Conservation (phyloP, 495 filamentous ascomycete genomes). For the Podospora tetraspora region DNA sequence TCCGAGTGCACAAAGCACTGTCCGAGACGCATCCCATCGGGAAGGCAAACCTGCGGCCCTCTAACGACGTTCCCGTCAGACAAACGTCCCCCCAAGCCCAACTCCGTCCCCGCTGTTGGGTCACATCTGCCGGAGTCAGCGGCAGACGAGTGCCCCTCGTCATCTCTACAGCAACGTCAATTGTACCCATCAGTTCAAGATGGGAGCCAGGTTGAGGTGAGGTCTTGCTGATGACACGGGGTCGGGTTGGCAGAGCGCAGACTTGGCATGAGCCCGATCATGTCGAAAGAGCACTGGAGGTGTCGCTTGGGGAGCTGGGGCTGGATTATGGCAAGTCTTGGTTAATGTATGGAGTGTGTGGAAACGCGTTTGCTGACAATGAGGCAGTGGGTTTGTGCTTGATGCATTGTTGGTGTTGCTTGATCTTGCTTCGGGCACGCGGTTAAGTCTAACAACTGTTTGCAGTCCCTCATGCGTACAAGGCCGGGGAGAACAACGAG, state of each 20-base stretch:
- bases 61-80: no score
- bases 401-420: slow-evolving; percentile 28
- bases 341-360: no score
- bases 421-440: not conserved
- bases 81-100: no score
- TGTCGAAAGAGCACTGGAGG: slow-evolving; percentile 27
- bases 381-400: slow-evolving; percentile 32
- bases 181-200: slow-evolving; percentile 23
- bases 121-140: no score
- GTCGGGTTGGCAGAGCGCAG: slow-evolving; percentile 18
- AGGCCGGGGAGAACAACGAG: slow-evolving; percentile 24
- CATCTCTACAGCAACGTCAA: no score
- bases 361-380: slow-evolving; percentile 1
- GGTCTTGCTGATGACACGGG: no score
- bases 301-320: slow-evolving; percentile 22
- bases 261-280: slow-evolving; percentile 30
- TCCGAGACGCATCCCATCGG: no score
- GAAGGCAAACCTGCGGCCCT: no score
- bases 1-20: no score
- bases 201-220: no score
- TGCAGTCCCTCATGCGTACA: slow-evolving; percentile 35
- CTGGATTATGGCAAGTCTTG: slow-evolving; percentile 26
- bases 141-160: no score
- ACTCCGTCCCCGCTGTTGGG: no score
- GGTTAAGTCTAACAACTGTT: not conserved